Evolutionary conservation across 768 basidiomycete species (phyloP).

Genomic region (Tylopilus sp.): DNA sequence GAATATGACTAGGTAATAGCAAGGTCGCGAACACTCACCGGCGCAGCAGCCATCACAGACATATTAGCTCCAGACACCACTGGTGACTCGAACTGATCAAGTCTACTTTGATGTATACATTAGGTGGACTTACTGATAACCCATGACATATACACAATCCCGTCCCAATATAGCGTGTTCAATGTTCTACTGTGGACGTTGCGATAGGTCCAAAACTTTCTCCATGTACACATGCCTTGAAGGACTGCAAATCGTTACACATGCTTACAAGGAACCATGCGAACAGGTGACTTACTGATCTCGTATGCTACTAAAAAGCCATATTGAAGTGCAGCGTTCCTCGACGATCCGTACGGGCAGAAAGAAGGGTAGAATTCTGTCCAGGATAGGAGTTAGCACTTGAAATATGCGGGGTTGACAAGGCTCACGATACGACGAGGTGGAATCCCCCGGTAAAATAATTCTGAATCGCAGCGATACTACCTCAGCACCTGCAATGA

Average conservation of each 20-base stretch:
- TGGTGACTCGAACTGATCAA: slow-evolving; percentile 1
- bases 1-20: background rate
- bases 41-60: slow-evolving; percentile 15
- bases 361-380: slow-evolving; percentile 21
- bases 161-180: slow-evolving; percentile 26
- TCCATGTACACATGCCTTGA: slow-evolving; percentile 24
- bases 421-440: slow-evolving; percentile 22
- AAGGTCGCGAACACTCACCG: slow-evolving; percentile 9
- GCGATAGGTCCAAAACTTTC: slow-evolving; percentile 24
- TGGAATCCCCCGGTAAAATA: slow-evolving; percentile 15
- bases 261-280: background rate
- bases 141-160: slow-evolving; percentile 25
- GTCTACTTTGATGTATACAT: background rate
- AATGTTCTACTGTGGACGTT: slow-evolving; percentile 11
- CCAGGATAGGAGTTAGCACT: background rate
- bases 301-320: slow-evolving; percentile 19
- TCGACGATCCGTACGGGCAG: slow-evolving; percentile 16
- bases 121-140: slow-evolving; percentile 13
- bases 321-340: slow-evolving; percentile 12
- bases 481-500: slow-evolving; percentile 15
- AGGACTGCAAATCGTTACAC: slow-evolving; percentile 15
- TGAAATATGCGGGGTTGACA: background rate
- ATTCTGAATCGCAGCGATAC: slow-evolving; percentile 3
- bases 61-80: slow-evolving; percentile 15
- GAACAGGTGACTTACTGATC: slow-evolving; percentile 16